Conservation (phyloP, 257 asterid species). For the Osmanthus fragrans region DNA sequence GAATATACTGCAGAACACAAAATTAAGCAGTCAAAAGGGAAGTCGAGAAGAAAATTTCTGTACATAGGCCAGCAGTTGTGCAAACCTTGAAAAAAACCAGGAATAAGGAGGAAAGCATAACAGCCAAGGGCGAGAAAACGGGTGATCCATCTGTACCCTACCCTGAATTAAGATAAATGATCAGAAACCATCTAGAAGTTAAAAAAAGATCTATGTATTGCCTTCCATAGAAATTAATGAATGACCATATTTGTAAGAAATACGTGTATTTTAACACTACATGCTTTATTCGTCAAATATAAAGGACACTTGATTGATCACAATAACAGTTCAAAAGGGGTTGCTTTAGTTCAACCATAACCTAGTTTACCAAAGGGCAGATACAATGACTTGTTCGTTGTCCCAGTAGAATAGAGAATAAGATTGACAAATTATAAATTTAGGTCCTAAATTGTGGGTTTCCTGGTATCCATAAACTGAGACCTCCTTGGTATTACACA, state of each 20-base stretch:
- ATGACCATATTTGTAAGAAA: background rate
- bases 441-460: background rate
- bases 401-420: background rate
- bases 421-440: background rate
- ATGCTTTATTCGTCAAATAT: background rate
- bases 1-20: background rate
- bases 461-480: background rate
- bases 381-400: background rate
- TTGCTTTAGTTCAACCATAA: background rate
- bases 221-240: background rate
- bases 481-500: background rate
- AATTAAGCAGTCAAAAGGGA: background rate
- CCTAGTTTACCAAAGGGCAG: background rate
- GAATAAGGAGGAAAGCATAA: constrained; percentile 74
- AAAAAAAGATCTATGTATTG: background rate
- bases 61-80: constrained; percentile 7
- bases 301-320: background rate
- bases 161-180: constrained; percentile 61
- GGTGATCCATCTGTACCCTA: constrained; percentile 86
- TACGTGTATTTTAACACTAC: background rate
- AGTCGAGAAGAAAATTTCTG: background rate
- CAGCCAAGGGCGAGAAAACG: constrained; percentile 93
- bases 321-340: background rate
- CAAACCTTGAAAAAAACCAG: constrained; percentile 95
- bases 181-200: constrained; percentile 30